Evolutionary conservation across 805 yeast species (phyloP).

Genomic region (Wickerhamomyces xylosicus): DNA sequence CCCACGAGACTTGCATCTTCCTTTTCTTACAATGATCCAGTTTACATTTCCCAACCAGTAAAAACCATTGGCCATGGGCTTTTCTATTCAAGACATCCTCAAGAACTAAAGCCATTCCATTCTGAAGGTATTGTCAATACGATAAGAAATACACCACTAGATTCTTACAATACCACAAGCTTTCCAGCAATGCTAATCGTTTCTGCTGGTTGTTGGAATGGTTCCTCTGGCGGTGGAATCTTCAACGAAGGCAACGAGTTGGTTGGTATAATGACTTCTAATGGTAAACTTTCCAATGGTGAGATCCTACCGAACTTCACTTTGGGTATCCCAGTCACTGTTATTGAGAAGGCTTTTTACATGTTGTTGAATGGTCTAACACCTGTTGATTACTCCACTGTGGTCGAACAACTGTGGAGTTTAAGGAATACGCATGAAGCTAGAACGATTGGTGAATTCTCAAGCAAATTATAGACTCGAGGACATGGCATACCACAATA

Average conservation of each 20-base stretch:
- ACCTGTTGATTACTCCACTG: conserved; percentile 6
- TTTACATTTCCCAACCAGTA: conserved; percentile 11
- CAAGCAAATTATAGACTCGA: too few species aligned
- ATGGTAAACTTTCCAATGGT: conserved; percentile 18
- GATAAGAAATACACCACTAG: neutral
- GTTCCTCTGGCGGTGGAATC: conserved; percentile 21
- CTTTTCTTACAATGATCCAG: conserved; percentile 2
- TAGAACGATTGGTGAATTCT: too few species aligned
- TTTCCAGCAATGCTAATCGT: conserved; percentile 13
- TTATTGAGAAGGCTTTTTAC: conserved; percentile 14
- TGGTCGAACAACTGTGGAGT: conserved; percentile 15
- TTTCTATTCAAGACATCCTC: conserved; percentile 7
- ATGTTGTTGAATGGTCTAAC: conserved; percentile 8
- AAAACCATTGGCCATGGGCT: conserved; percentile 19
- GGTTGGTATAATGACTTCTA: conserved; percentile 20
- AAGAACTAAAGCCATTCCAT: conserved; percentile 11
- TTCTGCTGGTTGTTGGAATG: conserved; percentile 22
- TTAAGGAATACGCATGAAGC: conserved; percentile 12
- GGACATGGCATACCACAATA: too few species aligned
- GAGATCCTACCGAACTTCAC: conserved; percentile 20
- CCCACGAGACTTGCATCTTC: conserved; percentile 8
- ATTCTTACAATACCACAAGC: neutral
- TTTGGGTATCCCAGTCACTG: conserved; percentile 16
- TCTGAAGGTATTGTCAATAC: conserved; percentile 10
- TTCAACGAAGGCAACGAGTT: conserved; percentile 15